A percentile compares a stretch with the other conserved stretches of the same genome.
These are phyloP conservation scores for Limnanthes douglasii DNA, from an alignment of 345 rosid species.

Conservation along the genomic window DNA sequence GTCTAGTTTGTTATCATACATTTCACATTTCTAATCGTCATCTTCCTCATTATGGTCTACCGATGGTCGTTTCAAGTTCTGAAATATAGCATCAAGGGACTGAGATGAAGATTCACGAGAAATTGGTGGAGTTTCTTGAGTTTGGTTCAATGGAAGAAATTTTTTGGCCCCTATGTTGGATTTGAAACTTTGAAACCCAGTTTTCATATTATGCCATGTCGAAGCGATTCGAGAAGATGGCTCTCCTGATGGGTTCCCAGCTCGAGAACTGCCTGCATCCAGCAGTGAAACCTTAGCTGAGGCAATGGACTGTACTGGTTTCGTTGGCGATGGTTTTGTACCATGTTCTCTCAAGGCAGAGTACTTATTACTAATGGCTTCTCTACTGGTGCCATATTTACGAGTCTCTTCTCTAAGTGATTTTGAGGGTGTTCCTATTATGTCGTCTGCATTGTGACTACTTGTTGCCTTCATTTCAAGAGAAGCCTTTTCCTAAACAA, in stretches of 20 bases:
- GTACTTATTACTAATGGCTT: constrained; percentile 75
- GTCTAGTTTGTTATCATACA: no score
- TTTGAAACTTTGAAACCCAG: constrained; percentile 72
- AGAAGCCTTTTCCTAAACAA: constrained; percentile 39
- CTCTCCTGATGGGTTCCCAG: no score
- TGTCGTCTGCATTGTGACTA: constrained; percentile 18
- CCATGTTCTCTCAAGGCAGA: constrained; percentile 74
- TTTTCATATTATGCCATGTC: constrained; percentile 81
- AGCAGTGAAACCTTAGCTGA: constrained; percentile 77
- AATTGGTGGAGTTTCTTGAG: constrained; percentile 20
- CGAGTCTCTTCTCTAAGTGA: constrained; percentile 39
- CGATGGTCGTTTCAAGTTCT: constrained; percentile 66
- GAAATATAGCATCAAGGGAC: constrained; percentile 80
- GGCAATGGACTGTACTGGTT: constrained; percentile 38
- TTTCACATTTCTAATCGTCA: no score
- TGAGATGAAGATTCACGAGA: constrained; percentile 45
- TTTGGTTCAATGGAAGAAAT: constrained; percentile 53
- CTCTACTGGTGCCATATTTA: constrained; percentile 51
- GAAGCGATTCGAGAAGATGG: constrained; percentile 47
- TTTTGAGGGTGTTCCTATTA: constrained; percentile 29
- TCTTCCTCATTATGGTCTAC: constrained; percentile 22
- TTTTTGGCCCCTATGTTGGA: constrained; percentile 55
- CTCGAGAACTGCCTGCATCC: constrained; percentile 27
- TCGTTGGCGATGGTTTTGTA: constrained; percentile 28
- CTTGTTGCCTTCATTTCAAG: constrained; percentile 56